Conservation (phyloP, 2,329 filamentous ascomycete species). For the Lizonia empirigonia region DNA sequence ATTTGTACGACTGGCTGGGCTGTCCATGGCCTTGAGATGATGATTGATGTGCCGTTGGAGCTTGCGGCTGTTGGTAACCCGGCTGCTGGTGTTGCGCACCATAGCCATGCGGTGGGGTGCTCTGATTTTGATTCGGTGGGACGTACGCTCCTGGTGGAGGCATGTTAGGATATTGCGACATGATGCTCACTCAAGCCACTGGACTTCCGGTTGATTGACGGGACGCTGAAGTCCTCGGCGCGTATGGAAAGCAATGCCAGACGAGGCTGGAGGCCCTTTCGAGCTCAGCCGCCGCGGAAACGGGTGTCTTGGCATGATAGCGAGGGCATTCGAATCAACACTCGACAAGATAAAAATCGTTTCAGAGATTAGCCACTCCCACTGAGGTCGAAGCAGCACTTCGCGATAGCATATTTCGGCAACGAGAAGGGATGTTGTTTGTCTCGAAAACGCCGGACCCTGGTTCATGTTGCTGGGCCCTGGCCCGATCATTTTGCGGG, state of each 20-base stretch:
- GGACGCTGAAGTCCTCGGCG: background rate
- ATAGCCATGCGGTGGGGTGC: constrained; percentile 21
- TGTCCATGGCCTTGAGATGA: constrained; percentile 22
- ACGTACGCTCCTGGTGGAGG: constrained; percentile 38
- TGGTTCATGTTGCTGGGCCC: background rate
- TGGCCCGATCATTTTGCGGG: constrained; percentile 11
- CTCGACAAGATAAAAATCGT: background rate
- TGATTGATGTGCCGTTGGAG: constrained; percentile 24
- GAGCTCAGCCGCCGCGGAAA: constrained; percentile 18
- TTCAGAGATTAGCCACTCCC: background rate
- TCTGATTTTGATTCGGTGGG: constrained; percentile 29
- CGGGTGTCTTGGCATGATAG: constrained; percentile 17
- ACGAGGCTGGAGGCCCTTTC: constrained; percentile 8
- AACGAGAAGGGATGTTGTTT: background rate
- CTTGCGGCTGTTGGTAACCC: constrained; percentile 23
- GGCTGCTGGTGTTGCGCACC: constrained; percentile 31
- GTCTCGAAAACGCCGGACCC: constrained; percentile 2
- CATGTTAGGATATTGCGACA: constrained; percentile 43
- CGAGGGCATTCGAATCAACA: background rate
- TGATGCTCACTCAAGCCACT: constrained; percentile 7
- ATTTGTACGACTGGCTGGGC: constrained; percentile 27
- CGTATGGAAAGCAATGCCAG: background rate
- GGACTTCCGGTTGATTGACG: background rate
- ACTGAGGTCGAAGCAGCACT: background rate
- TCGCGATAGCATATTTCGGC: background rate